Evolutionary conservation across 2,329 filamentous ascomycete genomes (phyloP), one percentile per base, ranked within the genome.

Genomic region (Epichloe glyceriae): DNA sequence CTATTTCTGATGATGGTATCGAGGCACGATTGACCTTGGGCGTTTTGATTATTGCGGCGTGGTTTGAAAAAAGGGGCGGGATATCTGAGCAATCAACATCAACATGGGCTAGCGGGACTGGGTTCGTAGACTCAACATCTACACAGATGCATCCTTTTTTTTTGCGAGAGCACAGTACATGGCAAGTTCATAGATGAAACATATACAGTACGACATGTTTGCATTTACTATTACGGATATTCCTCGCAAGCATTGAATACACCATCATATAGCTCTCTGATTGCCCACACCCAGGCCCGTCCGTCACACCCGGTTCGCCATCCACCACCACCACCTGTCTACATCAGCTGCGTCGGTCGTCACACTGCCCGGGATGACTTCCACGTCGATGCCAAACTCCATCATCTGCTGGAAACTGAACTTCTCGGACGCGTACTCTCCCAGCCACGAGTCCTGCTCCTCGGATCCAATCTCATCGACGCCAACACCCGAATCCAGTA

Each of bases 321-420:
- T 83, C 91, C 91, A 97, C 60, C 79, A 79, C 80, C 89, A 95
- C 90, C 91, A 96, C 65, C 80, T 83, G 51, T 85, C 82, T 34
- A 88, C 81, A 26, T 83, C 84, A n/a, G 82, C 74, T 10, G 78
- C 82, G 50, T 85, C 78, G 62, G 65, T 78, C 64, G 64, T 70
- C 54, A 84, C 80, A 67, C 82, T 90, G 10, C 90, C 91, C 0
- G 86, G 85, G 14, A 85, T 62, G 3, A 96, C 82, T 42, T 86
- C 82, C 8, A 97, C 79, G 39, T 82, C 78, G 19, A 94, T 75
- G 49, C 88, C 85, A 57, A 88, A 88, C 63, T 95, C 88, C 59
- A 85, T 78, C 78, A 97, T 82, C 69, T 90, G 81, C 49, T 72
- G 73, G 62, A 98, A 96, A 38, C 74, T 76, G 66, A 98, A 97